Evolutionary conservation across 208 protist genomes (phyloP).

Genomic region (Angomonas desouzai): DNA sequence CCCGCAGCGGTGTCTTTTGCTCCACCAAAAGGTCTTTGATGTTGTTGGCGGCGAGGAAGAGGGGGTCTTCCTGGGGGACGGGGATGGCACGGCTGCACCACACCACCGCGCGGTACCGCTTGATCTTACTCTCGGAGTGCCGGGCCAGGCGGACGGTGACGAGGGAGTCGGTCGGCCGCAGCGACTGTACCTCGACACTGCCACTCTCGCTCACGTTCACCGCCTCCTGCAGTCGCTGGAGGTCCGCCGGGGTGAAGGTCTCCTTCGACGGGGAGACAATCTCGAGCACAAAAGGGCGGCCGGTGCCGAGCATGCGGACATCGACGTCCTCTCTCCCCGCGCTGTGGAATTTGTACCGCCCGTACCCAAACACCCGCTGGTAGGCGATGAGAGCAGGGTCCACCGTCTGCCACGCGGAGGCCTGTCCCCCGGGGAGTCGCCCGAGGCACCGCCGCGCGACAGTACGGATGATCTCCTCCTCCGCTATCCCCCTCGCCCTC

Average conservation of each 20-base stretch:
- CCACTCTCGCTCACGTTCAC: conserved; percentile 66
- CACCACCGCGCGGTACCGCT: conserved; percentile 85
- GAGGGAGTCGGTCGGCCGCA: conserved; percentile 54
- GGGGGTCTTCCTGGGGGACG: conserved; percentile 28
- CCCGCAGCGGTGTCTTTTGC: conserved; percentile 92
- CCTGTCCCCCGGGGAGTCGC: conserved; percentile 11
- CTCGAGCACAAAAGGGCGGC: conserved; percentile 92
- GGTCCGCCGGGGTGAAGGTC: conserved; percentile 46
- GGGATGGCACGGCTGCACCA: conserved; percentile 71
- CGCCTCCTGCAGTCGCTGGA: conserved; percentile 27
- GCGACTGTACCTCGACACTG: conserved; percentile 53
- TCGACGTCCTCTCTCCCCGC: conserved; percentile 94
- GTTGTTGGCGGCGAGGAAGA: conserved; percentile 35
- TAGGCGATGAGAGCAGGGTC: conserved; percentile 23
- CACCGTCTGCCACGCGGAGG: conserved; percentile 29
- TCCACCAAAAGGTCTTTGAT: conserved; percentile 54
- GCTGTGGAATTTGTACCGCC: conserved; percentile 90
- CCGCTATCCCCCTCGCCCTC: neutral
- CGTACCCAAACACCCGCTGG: conserved; percentile 69
- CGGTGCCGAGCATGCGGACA: conserved; percentile 93
- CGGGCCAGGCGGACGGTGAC: conserved; percentile 76
- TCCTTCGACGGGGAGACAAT: conserved; percentile 65
- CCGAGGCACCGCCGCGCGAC: neutral
- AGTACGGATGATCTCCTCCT: neutral
- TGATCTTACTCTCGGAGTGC: conserved; percentile 87